Base-by-base conservation (phyloP, 2,329 filamentous ascomycete species). In the Boeremia lycopersici region DNA sequence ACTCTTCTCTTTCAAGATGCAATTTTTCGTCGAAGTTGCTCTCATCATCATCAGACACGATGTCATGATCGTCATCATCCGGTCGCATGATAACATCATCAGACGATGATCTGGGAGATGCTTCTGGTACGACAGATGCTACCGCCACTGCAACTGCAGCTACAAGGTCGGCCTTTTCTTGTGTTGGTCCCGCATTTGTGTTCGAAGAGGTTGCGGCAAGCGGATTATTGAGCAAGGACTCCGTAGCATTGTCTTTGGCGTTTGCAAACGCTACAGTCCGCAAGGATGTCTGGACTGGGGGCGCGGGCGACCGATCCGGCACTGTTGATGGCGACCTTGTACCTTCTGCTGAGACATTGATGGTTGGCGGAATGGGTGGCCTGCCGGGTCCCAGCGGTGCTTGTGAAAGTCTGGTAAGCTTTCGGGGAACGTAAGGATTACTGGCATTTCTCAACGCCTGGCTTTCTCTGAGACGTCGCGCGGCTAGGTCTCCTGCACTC, bases 321-420 rank as follows among this genome's bases (percentile, higher is more conserved):
- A 74, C 69, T 7, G 67, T 67, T 6, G 72, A 75, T 2, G 72
- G 71, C 6, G 71, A 74, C 36, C 71, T 60, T 23, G 71, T 73
- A 10, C 70, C 69, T 46, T 65, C 62, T 25, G 59, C 35, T 31
- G 51, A 46, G 9, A 45, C 19, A 7, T 48, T 53, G 38, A 46
- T 29, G 2, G 13, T 23, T n/a, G 48, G 47, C 28, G 28, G 41
- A 17, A n/a, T 28, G 13, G 35, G 41, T 23, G 28, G 12, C 17
- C 15, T 51, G 47, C 44, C 25, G 39, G 38, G 29, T 9, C 26
- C 43, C 15, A 17, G 9, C 15, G 38, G 15, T 25, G 41, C 9
- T 8, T 43, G 50, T 11, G 31, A 47, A 5, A 17, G 31, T n/a
- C 39, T 43, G n/a, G 28, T n/a, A 10, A 52, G 59, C 15, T 40